Conservation (phyloP, 768 basidiomycete genomes). For the Leccinum olivaceopallidum region DNA sequence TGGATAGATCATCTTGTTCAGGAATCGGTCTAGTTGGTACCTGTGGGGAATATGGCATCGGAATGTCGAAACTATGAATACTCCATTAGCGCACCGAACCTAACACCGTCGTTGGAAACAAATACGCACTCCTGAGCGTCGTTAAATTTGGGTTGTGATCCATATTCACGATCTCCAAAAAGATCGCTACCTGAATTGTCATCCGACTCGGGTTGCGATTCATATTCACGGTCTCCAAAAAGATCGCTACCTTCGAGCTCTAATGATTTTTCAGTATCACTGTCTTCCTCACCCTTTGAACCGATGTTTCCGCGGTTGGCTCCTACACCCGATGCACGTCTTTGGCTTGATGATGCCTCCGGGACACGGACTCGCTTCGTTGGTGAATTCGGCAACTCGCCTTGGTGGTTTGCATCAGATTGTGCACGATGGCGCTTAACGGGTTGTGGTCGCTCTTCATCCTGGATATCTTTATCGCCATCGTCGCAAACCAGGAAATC, state of each 20-base stretch:
- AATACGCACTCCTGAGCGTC: constrained; percentile 16
- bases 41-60: constrained; percentile 2
- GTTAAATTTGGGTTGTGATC: not conserved
- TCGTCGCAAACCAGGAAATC: constrained; percentile 3
- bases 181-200: constrained; percentile 15
- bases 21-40: not conserved
- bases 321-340: not conserved
- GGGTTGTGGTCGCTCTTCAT: constrained; percentile 5
- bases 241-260: constrained; percentile 20
- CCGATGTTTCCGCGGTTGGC: not conserved
- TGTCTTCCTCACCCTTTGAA: not conserved
- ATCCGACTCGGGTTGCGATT: not conserved
- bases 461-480: not conserved
- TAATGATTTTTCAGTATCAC: not conserved
- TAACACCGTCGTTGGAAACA: not conserved
- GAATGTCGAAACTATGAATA: constrained; percentile 6
- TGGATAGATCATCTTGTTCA: constrained; percentile 10
- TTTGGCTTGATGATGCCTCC: not conserved
- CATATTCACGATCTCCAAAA: constrained; percentile 21
- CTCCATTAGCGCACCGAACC: not conserved
- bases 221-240: constrained; percentile 21
- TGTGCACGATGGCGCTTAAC: constrained; percentile 19
- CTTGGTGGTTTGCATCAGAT: constrained; percentile 8
- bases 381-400: not conserved
- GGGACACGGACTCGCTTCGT: constrained; percentile 16